A percentile compares a stretch with the other conserved stretches of the same genome.
Evolutionary conservation across 1,139 yeast genomes (phyloP).

Genomic region (Zygoascus hellenicus): DNA sequence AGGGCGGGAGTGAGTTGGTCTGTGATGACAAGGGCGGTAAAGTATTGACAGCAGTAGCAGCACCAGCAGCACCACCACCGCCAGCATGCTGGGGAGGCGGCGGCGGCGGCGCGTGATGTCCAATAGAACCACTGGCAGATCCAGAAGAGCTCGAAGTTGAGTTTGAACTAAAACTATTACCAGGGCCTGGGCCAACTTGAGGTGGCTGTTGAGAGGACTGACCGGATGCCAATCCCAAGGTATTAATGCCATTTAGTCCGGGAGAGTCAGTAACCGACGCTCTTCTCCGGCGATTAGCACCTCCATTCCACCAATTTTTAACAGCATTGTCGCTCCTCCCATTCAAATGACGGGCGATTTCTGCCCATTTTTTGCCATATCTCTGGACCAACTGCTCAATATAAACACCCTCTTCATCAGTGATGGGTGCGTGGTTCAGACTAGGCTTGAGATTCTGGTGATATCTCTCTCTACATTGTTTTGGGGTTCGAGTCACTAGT

Average conservation of each 20-base stretch:
- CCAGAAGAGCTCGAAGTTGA: no score
- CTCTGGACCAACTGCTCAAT: slow-evolving; percentile 74
- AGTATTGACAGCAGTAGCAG: slow-evolving; percentile 5
- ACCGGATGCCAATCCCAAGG: no score
- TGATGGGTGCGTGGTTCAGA: slow-evolving; percentile 73
- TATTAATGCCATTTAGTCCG: no score
- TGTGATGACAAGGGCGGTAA: slow-evolving; percentile 1
- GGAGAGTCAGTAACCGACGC: slow-evolving; percentile 31
- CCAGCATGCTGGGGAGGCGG: neutral
- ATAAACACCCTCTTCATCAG: slow-evolving; percentile 75
- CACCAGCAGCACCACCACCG: neutral
- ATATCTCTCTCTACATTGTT: slow-evolving; percentile 87
- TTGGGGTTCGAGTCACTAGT: slow-evolving; percentile 75
- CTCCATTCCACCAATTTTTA: slow-evolving; percentile 97
- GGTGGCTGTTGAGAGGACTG: neutral
- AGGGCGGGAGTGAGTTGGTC: slow-evolving; percentile 1
- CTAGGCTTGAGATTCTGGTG: slow-evolving; percentile 88
- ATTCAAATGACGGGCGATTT: slow-evolving; percentile 78
- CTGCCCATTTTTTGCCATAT: slow-evolving; percentile 93
- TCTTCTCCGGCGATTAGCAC: slow-evolving; percentile 71
- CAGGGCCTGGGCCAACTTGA: no score
- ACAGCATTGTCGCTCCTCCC: slow-evolving; percentile 89
- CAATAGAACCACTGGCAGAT: neutral
- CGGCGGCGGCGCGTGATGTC: neutral
- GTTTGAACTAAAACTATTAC: no score